phyloP scores from a whole-genome alignment of 139 green algal species.

The Marvania coccoides region DNA sequence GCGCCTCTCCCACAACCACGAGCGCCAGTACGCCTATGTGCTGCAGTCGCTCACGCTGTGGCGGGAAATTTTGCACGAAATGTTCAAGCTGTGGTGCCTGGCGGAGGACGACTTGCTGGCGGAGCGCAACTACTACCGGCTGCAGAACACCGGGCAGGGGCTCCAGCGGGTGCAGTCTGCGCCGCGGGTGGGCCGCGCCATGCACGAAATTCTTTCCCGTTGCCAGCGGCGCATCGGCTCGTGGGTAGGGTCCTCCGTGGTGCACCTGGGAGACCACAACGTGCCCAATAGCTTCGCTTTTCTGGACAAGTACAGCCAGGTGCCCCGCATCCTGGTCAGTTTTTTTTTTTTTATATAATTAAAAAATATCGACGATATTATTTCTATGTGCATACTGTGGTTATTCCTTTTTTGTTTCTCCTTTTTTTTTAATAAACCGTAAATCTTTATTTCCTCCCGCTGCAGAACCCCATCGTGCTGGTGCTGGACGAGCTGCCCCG shows the following conservation, averaged over 20 bases:
- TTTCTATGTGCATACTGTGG: too few species aligned
- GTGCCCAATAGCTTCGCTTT: conserved; percentile 93
- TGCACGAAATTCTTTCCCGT: conserved; percentile 59
- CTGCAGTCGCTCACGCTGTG: conserved; percentile 86
- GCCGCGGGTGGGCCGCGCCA: conserved; percentile 51
- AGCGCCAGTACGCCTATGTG: conserved; percentile 85
- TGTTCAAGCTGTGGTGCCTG: conserved; percentile 89
- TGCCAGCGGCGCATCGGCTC: conserved; percentile 73
- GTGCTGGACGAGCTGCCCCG: conserved; percentile 78
- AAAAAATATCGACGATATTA: too few species aligned
- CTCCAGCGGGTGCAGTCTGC: conserved; percentile 89
- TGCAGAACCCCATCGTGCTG: conserved; percentile 77
- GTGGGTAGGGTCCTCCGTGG: conserved; percentile 87
- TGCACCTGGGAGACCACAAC: conserved; percentile 95
- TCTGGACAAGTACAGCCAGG: conserved; percentile 96
- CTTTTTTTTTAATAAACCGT: too few species aligned
- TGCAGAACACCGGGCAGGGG: conserved; percentile 87
- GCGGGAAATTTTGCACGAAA: conserved; percentile 73
- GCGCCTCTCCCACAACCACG: conserved; percentile 82
- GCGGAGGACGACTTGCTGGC: conserved; percentile 82
- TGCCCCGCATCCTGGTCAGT: conserved; percentile 90
- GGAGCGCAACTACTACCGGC: conserved; percentile 66
- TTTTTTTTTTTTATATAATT: too few species aligned
- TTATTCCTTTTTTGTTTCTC: too few species aligned
- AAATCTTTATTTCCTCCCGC: too few species aligned